Percentiles rank a stretch among this genome's conserved stretches.
Conservation (phyloP, 495 filamentous ascomycete genomes). For the Neurospora sp. region DNA sequence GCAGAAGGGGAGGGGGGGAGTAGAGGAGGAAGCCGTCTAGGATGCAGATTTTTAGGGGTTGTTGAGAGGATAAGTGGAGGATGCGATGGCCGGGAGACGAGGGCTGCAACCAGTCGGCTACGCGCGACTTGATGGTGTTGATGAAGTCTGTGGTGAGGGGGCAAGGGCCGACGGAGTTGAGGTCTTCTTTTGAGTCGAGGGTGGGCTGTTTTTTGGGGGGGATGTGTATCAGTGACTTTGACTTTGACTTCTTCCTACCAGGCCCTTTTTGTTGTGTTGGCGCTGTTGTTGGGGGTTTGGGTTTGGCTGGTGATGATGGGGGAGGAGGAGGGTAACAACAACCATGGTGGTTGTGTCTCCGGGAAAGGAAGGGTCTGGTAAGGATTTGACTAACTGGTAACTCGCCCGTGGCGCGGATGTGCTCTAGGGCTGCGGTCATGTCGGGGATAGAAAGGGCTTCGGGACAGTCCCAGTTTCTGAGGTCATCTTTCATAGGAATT, state of each 20-base stretch:
- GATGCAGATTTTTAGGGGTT: conserved; percentile 34
- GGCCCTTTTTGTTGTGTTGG: background rate
- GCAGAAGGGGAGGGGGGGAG: conserved; percentile 25
- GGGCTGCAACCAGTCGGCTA: conserved; percentile 31
- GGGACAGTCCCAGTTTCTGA: conserved; percentile 83
- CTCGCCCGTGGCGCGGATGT: conserved; percentile 55
- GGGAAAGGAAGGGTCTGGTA: conserved; percentile 5
- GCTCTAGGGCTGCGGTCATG: conserved; percentile 48
- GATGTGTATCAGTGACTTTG: conserved; percentile 23
- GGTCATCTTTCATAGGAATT: conserved; percentile 40
- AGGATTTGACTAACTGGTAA: conserved; percentile 41
- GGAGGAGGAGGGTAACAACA: background rate
- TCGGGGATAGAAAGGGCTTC: conserved; percentile 58
- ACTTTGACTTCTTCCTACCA: conserved; percentile 17
- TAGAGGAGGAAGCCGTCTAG: conserved; percentile 85
- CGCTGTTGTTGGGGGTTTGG: background rate
- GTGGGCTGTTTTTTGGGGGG: conserved; percentile 29
- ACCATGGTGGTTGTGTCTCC: conserved; percentile 18
- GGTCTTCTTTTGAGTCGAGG: conserved; percentile 65
- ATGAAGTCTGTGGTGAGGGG: conserved; percentile 35
- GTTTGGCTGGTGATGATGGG: background rate
- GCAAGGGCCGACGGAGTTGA: conserved; percentile 49
- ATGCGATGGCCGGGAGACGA: conserved; percentile 24
- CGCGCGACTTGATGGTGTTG: conserved; percentile 23
- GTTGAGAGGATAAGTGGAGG: conserved; percentile 41